Percentiles rank a stretch among this genome's conserved stretches.
Conservation (phyloP, 2,329 filamentous ascomycete species). For the Bipolaris sorokiniana region DNA sequence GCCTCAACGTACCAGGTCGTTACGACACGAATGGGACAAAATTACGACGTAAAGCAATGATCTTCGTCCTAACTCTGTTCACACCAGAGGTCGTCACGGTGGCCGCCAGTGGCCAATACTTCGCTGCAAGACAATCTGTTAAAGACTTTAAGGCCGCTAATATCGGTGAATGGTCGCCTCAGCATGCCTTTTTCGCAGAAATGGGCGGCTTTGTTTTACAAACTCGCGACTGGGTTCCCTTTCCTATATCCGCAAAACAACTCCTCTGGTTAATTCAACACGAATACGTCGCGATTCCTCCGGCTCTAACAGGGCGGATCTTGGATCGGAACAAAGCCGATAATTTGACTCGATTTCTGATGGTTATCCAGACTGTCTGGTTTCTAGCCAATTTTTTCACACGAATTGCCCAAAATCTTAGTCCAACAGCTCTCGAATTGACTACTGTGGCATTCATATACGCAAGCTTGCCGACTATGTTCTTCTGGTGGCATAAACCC, state of each 20-base stretch:
- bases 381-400: background rate
- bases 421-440: background rate
- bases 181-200: constrained; percentile 10
- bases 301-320: background rate
- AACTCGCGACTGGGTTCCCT: background rate
- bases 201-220: constrained; percentile 14
- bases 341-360: background rate
- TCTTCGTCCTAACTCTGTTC: background rate
- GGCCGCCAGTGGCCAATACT: background rate
- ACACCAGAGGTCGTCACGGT: background rate
- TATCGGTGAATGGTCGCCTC: constrained; percentile 4
- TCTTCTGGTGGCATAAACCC: background rate
- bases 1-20: constrained; percentile 7
- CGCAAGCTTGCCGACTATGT: background rate
- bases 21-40: background rate
- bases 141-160: background rate
- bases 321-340: background rate
- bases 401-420: background rate
- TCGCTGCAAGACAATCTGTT: background rate
- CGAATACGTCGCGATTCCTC: background rate
- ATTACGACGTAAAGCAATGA: background rate
- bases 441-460: background rate
- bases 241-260: constrained; percentile 1
- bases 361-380: background rate
- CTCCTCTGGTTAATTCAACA: background rate